Evolutionary conservation across 106 monocot species (phyloP).

Genomic region (Amphibolis antarctica): DNA sequence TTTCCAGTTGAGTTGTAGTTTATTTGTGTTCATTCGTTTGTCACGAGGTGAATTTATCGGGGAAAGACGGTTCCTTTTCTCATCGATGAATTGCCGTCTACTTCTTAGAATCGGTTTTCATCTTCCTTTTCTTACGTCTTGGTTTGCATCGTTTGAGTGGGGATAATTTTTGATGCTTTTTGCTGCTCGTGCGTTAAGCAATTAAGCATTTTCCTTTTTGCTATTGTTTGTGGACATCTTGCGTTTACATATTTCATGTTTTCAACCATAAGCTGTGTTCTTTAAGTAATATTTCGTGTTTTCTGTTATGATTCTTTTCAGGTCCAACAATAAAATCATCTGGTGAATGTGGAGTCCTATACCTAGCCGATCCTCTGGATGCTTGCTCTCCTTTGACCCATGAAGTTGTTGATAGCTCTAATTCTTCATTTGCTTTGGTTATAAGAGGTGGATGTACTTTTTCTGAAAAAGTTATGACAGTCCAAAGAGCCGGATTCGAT

Average conservation of each 20-base stretch:
- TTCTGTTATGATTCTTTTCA: slow-evolving; percentile 11
- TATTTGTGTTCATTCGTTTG: too few relatives aligned
- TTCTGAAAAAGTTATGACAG: slow-evolving; percentile 74
- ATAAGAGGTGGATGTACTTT: slow-evolving; percentile 84
- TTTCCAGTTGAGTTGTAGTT: too few relatives aligned
- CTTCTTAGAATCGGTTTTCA: too few relatives aligned
- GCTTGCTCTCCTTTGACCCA: slow-evolving; percentile 59
- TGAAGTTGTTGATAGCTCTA: slow-evolving; percentile 24
- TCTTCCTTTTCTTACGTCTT: background rate
- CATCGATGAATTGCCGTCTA: too few relatives aligned
- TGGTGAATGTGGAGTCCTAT: slow-evolving; percentile 53
- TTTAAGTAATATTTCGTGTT: background rate
- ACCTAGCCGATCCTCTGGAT: slow-evolving; percentile 68
- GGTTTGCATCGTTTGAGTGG: slow-evolving; percentile 5
- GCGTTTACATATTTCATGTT: background rate
- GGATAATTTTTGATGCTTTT: background rate
- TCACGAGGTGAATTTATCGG: too few relatives aligned
- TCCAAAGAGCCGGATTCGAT: slow-evolving; percentile 73
- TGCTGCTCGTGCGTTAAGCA: background rate
- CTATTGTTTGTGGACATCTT: too few relatives aligned
- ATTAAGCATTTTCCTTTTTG: too few relatives aligned
- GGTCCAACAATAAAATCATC: slow-evolving; percentile 63
- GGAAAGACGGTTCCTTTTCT: too few relatives aligned
- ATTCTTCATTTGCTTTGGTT: slow-evolving; percentile 56
- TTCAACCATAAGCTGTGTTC: background rate